These are phyloP conservation scores for Coemansia reversa DNA, from an alignment of 192 early-diverging fungal species.

Conservation along the genomic window DNA sequence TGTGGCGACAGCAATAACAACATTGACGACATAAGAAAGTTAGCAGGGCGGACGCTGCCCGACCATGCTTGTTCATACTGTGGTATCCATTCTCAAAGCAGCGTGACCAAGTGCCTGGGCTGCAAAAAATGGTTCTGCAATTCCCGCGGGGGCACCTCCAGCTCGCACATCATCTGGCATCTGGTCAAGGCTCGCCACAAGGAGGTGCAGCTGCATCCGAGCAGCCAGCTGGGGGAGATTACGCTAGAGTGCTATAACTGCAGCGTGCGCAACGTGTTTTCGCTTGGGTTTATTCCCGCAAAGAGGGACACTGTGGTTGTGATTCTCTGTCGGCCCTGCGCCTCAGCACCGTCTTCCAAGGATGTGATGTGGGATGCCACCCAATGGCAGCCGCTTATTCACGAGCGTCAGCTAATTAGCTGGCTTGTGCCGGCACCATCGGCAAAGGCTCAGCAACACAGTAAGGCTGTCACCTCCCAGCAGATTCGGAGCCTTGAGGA, in stretches of 20 bases:
- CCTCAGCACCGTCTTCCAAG: constrained; percentile 82
- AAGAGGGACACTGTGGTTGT: constrained; percentile 98
- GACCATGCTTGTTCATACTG: constrained; percentile 92
- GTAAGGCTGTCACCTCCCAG: constrained; percentile 76
- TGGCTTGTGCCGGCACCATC: constrained; percentile 94
- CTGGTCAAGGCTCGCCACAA: constrained; percentile 91
- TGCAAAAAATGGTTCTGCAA: constrained; percentile 99
- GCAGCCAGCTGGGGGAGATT: constrained; percentile 91
- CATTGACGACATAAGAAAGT: constrained; percentile 8
- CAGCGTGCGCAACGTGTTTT: constrained; percentile 90
- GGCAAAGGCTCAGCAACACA: constrained; percentile 77
- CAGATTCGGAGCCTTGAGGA: constrained; percentile 90
- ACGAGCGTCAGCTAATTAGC: constrained; percentile 88
- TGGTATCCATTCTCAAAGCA: constrained; percentile 81
- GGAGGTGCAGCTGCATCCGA: constrained; percentile 90
- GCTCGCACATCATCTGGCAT: constrained; percentile 95
- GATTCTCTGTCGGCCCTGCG: constrained; percentile 92
- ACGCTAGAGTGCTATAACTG: constrained; percentile 98
- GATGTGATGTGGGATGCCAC: constrained; percentile 95
- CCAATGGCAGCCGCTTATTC: constrained; percentile 96
- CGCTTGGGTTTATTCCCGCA: constrained; percentile 97
- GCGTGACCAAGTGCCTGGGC: constrained; percentile 88
- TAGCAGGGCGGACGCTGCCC: constrained; percentile 55
- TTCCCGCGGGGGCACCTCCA: constrained; percentile 80
- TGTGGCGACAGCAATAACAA: constrained; percentile 36